A percentile compares a stretch with the other conserved stretches of the same genome.
Evolutionary conservation across 148 eudicot genomes (phyloP).

Genomic region (Euryodendron excelsum): DNA sequence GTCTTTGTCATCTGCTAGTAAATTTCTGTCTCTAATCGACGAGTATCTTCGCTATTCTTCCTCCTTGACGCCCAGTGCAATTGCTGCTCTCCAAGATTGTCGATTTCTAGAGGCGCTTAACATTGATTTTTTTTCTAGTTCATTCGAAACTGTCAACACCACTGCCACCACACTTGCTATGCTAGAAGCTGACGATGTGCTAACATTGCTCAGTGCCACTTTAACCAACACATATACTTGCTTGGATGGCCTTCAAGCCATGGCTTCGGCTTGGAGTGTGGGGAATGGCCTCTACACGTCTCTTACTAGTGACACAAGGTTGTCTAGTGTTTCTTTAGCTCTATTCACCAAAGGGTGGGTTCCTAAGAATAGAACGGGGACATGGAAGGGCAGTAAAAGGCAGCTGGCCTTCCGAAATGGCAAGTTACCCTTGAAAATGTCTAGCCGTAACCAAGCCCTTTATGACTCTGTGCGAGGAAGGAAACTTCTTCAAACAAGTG

Average conservation of each 20-base stretch:
- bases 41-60: conserved; percentile 33
- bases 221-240: conserved; percentile 81
- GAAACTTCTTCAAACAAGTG: conserved; percentile 33
- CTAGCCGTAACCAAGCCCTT: conserved; percentile 22
- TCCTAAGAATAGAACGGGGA: conserved; percentile 32
- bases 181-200: conserved; percentile 50
- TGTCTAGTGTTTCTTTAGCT: conserved; percentile 58
- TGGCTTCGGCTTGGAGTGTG: conserved; percentile 46
- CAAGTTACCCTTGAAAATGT: conserved; percentile 38
- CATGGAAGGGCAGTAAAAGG: conserved; percentile 3
- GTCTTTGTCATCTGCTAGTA: conserved; percentile 54
- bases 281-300: conserved; percentile 46
- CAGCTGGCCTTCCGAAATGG: conserved; percentile 33
- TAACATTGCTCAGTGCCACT: conserved; percentile 64
- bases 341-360: conserved; percentile 69
- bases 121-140: conserved; percentile 39
- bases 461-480: conserved; percentile 28
- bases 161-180: conserved; percentile 29
- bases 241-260: conserved; percentile 56
- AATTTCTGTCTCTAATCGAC: conserved; percentile 50
- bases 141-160: conserved; percentile 31
- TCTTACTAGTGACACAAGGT: conserved; percentile 45
- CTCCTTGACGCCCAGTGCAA: conserved; percentile 26
- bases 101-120: conserved; percentile 42
- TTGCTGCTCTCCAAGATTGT: conserved; percentile 61